Base-by-base conservation (phyloP, 1,284 basidiomycete genomes). In the Leucoagaricus sp. region DNA sequence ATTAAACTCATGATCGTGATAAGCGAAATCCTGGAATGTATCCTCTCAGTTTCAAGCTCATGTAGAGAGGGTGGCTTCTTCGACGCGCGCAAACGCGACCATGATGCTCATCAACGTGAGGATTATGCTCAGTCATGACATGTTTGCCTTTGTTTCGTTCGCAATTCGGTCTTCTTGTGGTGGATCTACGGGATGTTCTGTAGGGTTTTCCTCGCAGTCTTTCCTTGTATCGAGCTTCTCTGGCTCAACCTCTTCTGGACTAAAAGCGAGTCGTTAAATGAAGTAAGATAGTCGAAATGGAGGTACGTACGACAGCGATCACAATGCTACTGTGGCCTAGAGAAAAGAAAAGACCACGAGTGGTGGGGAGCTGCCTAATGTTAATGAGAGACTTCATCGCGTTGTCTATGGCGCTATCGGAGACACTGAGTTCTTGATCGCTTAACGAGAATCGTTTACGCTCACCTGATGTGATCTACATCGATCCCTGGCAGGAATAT, bases 281-380 rank as follows among this genome's bases (percentile, higher is more conserved):
- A 21, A 28, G 17, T 5, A n/a, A 31, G 7, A 12, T 19, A 33
- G 10, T 34, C 3, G 10, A 17, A 10, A 13, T 6, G 29, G 31
- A n/a, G 50, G 10, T 7, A 65, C 83, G 62, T 64, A 89, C 87
- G 55, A 94, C 89, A 1, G 79, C 81, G 31, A 95, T 83, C 5
- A 95, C 93, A 61, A 96, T 93, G 0, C 91, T 94, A 55, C 90
- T 93, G 65, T 96, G 94, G 0, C 93, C 93, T 0, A 94, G 77
- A 7, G 89, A 93, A 73, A 96, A 96, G 75, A 86, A 95, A 10
- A 94, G 71, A 1, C 93, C 93, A 58, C 91, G 92, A 0, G 91
- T 94, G 28, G 93, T 85, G 1, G 93, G 87, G 13, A 89, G 76
- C 65, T 87, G 86, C 3, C 88, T 89, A 28, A 87, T 73, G 58